Evolutionary conservation across 2,329 filamentous ascomycete genomes (phyloP).

Genomic region (Aspergillus aculeatus): DNA sequence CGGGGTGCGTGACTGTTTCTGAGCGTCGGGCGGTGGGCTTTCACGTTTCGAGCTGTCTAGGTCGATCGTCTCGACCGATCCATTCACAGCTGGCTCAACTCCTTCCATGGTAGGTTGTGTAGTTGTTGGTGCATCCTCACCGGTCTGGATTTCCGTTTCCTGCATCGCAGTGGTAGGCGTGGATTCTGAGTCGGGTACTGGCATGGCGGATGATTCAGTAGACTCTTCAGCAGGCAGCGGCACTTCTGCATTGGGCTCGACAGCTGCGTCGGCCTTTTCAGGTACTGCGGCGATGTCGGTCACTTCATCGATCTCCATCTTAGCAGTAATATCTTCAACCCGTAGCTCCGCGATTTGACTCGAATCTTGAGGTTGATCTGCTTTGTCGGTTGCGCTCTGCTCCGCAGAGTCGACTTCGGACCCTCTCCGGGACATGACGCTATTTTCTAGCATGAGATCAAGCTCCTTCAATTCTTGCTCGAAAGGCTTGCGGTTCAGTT

Average conservation of each 20-base stretch:
- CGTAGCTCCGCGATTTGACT: constrained; percentile 27
- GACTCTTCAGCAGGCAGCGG: constrained; percentile 10
- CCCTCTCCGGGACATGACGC: constrained; percentile 56
- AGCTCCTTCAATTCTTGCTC: constrained; percentile 72
- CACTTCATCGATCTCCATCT: constrained; percentile 27
- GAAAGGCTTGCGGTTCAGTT: constrained; percentile 68
- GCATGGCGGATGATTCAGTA: constrained; percentile 1
- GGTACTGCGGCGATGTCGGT: constrained; percentile 12
- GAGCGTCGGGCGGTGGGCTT: constrained; percentile 42
- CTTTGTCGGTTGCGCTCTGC: constrained; percentile 39
- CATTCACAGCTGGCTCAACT: constrained; percentile 20
- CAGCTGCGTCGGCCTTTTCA: constrained; percentile 11
- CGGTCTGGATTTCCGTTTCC: constrained; percentile 16
- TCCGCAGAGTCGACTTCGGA: constrained; percentile 47
- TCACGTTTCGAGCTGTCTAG: constrained; percentile 39
- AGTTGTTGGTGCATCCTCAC: constrained; percentile 24
- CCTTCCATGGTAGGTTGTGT: constrained; percentile 38
- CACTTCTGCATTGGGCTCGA: constrained; percentile 17
- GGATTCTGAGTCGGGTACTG: constrained; percentile 3
- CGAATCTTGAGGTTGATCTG: constrained; percentile 49
- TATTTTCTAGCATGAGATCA: constrained; percentile 68
- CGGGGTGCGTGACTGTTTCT: constrained; percentile 37
- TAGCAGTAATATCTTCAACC: constrained; percentile 24
- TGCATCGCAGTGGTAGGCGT: constrained; percentile 10
- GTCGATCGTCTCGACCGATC: constrained; percentile 29